Evolutionary conservation across 306 rosid species (phyloP).

Genomic region (Glycine soja): DNA sequence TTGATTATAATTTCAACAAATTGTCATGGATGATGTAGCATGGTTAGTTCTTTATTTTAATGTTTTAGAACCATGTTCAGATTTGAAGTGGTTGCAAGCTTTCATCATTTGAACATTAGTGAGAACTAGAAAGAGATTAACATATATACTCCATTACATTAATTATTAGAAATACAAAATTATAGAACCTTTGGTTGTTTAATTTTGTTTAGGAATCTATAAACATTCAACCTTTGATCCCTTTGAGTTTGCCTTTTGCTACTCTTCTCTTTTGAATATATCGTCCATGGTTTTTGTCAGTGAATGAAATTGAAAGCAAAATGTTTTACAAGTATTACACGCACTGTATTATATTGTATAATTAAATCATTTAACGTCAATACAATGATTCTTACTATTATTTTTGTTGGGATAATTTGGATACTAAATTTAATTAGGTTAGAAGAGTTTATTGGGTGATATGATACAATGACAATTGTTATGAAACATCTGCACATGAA

Average conservation of each 20-base stretch:
- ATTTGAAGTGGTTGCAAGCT: not conserved
- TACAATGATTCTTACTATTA: slow-evolving; percentile 25
- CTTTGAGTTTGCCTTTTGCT: not conserved
- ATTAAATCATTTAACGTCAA: not conserved
- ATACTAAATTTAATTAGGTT: slow-evolving; percentile 31
- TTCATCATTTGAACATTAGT: not conserved
- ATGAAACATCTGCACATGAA: slow-evolving; percentile 19
- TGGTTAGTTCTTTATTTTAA: not conserved
- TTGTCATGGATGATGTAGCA: too few relatives aligned
- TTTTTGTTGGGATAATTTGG: not conserved
- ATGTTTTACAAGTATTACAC: not conserved
- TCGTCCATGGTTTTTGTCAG: not conserved
- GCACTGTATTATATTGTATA: not conserved
- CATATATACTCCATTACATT: not conserved
- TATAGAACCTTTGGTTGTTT: not conserved
- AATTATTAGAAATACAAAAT: not conserved
- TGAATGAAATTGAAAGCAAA: not conserved
- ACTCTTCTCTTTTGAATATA: not conserved
- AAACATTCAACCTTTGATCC: not conserved
- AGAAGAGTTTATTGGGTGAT: slow-evolving; percentile 36
- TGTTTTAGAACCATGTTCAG: not conserved
- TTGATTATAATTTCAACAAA: not conserved
- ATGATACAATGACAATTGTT: slow-evolving; percentile 18
- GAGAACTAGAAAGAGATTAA: not conserved
- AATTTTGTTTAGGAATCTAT: not conserved